These are phyloP conservation scores for Capniomyces stellatus DNA, from an alignment of 371 early-diverging fungal species.

Conservation along the genomic window DNA sequence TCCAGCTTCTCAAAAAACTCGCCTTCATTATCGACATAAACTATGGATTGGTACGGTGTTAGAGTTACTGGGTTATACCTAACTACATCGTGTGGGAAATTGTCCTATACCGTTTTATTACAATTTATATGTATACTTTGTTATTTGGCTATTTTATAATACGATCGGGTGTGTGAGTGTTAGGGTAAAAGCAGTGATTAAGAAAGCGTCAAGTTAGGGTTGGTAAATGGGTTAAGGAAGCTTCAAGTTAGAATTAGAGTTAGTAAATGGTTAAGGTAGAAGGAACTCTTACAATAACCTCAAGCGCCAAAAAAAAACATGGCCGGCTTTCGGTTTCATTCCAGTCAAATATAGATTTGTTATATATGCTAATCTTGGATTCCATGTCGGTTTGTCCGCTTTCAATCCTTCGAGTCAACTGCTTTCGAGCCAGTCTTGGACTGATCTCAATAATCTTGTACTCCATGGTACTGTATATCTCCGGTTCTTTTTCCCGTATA, in stretches of 20 bases:
- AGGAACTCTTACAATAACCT: slow-evolving; percentile 9
- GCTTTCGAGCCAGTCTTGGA: slow-evolving; percentile 50
- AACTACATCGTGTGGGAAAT: slow-evolving; percentile 86
- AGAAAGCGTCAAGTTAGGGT: too few relatives aligned
- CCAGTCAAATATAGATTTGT: slow-evolving; percentile 85
- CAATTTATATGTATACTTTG: too few relatives aligned
- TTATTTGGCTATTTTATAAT: too few relatives aligned
- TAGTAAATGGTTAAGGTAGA: background rate
- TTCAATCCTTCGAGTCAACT: slow-evolving; percentile 27
- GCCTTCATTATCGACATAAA: slow-evolving; percentile 58
- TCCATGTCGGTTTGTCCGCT: background rate
- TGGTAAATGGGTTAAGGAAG: too few relatives aligned
- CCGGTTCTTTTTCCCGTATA: slow-evolving; percentile 52
- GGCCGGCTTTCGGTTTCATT: slow-evolving; percentile 40
- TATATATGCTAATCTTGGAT: slow-evolving; percentile 53
- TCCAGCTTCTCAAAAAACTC: slow-evolving; percentile 75
- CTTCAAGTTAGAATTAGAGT: background rate
- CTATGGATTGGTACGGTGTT: slow-evolving; percentile 62
- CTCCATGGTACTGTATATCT: slow-evolving; percentile 51
- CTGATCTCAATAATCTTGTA: slow-evolving; percentile 91
- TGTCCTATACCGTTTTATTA: slow-evolving; percentile 39
- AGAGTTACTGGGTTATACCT: slow-evolving; percentile 56
- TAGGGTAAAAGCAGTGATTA: background rate
- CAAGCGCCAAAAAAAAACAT: slow-evolving; percentile 84
- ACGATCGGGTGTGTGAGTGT: background rate